A percentile compares a stretch with the other conserved stretches of the same genome.
phyloP scores from a whole-genome alignment of 306 rosid genomes.

The Cicer arietinum region DNA sequence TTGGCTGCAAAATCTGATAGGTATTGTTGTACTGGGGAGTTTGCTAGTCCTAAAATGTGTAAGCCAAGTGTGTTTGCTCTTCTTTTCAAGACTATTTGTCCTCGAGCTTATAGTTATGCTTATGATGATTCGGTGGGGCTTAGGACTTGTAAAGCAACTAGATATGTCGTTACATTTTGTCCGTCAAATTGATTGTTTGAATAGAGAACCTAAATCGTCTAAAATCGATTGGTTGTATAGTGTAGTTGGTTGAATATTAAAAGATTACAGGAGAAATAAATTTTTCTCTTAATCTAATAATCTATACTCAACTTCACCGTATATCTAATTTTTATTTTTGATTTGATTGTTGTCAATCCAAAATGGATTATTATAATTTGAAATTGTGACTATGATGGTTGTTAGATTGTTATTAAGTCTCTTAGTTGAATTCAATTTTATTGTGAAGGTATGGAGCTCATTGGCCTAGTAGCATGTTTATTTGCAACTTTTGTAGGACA shows the following conservation, averaged over 20 bases:
- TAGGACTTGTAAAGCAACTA: conserved; percentile 79
- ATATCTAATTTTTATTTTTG: no score
- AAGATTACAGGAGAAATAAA: no score
- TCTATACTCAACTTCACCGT: no score
- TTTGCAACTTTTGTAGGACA: no score
- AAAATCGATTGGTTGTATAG: no score
- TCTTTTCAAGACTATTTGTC: conserved; percentile 91
- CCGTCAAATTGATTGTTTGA: conserved; percentile 38
- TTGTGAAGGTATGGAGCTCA: no score
- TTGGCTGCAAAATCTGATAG: conserved; percentile 93
- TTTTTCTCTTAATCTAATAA: no score
- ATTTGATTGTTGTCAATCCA: no score
- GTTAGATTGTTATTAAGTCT: background rate
- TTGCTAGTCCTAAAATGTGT: conserved; percentile 77
- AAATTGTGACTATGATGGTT: background rate
- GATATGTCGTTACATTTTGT: conserved; percentile 91
- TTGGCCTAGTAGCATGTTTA: no score
- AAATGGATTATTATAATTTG: background rate
- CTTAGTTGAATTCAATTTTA: background rate
- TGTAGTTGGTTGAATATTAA: no score
- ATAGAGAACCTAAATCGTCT: no score
- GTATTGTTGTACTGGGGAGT: conserved; percentile 90
- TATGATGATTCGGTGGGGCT: conserved; percentile 90
- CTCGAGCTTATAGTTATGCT: conserved; percentile 95
- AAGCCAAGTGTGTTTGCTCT: conserved; percentile 86